A percentile compares a stretch with the other conserved stretches of the same genome.
Conservation (phyloP, 441 rosid species). For the Geranium incanum region DNA sequence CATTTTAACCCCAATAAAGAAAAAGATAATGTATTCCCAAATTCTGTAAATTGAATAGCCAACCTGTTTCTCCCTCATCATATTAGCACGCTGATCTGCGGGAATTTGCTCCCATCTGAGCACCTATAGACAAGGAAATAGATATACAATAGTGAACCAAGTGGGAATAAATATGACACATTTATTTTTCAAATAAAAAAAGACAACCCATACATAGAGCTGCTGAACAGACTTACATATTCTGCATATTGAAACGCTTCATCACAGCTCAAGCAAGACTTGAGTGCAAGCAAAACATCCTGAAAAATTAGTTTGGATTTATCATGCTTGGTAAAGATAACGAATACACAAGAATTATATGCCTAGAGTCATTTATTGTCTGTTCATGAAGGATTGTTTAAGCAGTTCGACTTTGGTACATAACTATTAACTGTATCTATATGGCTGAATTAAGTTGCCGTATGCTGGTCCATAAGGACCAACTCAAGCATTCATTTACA, state of each 20-base stretch:
- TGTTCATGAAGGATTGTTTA: not conserved
- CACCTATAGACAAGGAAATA: constrained; percentile 33
- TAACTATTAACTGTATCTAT: not conserved
- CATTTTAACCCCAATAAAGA: not conserved
- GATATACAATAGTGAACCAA: not conserved
- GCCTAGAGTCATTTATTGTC: not conserved
- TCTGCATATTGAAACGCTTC: constrained; percentile 83
- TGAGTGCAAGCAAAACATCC: constrained; percentile 70
- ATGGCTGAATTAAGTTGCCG: not conserved
- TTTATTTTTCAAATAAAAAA: not conserved
- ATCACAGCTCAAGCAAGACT: constrained; percentile 52
- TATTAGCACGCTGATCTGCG: constrained; percentile 73
- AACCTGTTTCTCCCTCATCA: constrained; percentile 90
- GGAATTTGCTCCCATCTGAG: constrained; percentile 91
- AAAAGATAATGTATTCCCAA: not conserved
- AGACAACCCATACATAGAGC: not conserved
- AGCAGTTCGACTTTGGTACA: not conserved
- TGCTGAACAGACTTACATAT: constrained; percentile 47
- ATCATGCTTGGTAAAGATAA: constrained; percentile 13
- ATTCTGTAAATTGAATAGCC: constrained; percentile 2
- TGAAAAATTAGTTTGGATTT: constrained; percentile 29
- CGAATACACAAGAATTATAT: not conserved
- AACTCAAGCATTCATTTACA: not conserved
- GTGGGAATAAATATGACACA: not conserved
- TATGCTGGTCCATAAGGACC: not conserved